These are phyloP conservation scores for Diplotaxis tenuifolia DNA, from an alignment of 345 rosid genomes.

Conservation along the genomic window DNA sequence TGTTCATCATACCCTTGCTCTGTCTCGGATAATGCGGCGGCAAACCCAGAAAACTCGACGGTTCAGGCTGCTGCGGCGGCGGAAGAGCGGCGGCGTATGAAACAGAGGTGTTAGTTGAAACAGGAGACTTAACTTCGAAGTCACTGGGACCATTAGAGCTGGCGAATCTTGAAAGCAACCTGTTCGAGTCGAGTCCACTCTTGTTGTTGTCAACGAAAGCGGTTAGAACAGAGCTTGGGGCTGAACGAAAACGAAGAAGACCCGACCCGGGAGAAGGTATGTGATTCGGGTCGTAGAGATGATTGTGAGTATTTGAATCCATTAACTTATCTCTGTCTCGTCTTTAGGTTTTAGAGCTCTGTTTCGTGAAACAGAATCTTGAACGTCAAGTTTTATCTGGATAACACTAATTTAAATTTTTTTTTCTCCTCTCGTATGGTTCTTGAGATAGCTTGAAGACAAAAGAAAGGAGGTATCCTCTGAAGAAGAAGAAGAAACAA, in stretches of 20 bases:
- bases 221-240: constrained; percentile 63
- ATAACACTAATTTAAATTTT: neutral
- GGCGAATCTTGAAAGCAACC: constrained; percentile 47
- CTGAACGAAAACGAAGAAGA: constrained; percentile 78
- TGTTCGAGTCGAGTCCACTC: constrained; percentile 41
- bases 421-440: neutral
- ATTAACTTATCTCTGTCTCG: constrained; percentile 21
- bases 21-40: constrained; percentile 85
- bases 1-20: constrained; percentile 40
- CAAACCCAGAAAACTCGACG: constrained; percentile 52
- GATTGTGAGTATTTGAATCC: constrained; percentile 62
- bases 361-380: constrained; percentile 20
- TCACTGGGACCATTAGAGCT: constrained; percentile 36
- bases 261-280: constrained; percentile 47
- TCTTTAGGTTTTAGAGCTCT: constrained; percentile 1
- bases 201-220: constrained; percentile 42
- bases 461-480: constrained; percentile 38
- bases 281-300: constrained; percentile 43
- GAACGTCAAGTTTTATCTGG: neutral
- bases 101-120: constrained; percentile 31
- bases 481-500: neutral
- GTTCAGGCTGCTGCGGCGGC: constrained; percentile 24
- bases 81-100: constrained; percentile 34
- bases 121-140: constrained; percentile 37
- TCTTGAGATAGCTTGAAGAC: constrained; percentile 61